A percentile compares a stretch with the other conserved stretches of the same genome.
These are phyloP conservation scores for Boletus rex-veris DNA, from an alignment of 768 basidiomycete species.

Conservation along the genomic window DNA sequence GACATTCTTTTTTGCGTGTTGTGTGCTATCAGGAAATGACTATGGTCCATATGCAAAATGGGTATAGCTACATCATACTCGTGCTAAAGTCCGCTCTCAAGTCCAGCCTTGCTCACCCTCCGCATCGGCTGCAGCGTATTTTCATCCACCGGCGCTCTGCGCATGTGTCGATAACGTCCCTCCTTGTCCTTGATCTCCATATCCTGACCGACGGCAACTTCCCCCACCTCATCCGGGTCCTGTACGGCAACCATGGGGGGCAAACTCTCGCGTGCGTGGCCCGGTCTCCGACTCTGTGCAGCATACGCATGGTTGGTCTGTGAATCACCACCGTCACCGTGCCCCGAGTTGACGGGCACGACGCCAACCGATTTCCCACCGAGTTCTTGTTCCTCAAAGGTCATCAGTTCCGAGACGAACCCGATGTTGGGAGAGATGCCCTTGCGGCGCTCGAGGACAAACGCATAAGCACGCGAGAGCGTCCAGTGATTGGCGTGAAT, in stretches of 20 bases:
- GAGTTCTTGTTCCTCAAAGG: slow-evolving; percentile 89
- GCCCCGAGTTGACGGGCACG: slow-evolving; percentile 15
- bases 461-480: slow-evolving; percentile 84
- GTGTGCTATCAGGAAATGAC: background rate
- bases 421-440: slow-evolving; percentile 98
- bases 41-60: slow-evolving; percentile 10
- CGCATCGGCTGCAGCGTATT: slow-evolving; percentile 85
- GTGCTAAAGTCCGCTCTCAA: slow-evolving; percentile 62
- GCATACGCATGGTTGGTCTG: slow-evolving; percentile 41
- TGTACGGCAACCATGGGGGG: slow-evolving; percentile 30
- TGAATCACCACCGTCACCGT: slow-evolving; percentile 22
- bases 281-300: slow-evolving; percentile 50
- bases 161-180: slow-evolving; percentile 84
- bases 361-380: slow-evolving; percentile 46
- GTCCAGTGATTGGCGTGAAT: slow-evolving; percentile 98
- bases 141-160: slow-evolving; percentile 85
- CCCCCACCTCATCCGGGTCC: slow-evolving; percentile 30
- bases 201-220: slow-evolving; percentile 62
- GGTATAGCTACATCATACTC: slow-evolving; percentile 14
- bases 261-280: slow-evolving; percentile 72
- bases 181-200: slow-evolving; percentile 83
- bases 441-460: slow-evolving; percentile 88
- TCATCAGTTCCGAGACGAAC: slow-evolving; percentile 96
- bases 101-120: slow-evolving; percentile 88
- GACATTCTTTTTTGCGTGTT: background rate